Percentiles rank a stretch among this genome's conserved stretches.
These are phyloP conservation scores for Candida labiduridarum DNA, from an alignment of 1,139 yeast species.

Conservation along the genomic window DNA sequence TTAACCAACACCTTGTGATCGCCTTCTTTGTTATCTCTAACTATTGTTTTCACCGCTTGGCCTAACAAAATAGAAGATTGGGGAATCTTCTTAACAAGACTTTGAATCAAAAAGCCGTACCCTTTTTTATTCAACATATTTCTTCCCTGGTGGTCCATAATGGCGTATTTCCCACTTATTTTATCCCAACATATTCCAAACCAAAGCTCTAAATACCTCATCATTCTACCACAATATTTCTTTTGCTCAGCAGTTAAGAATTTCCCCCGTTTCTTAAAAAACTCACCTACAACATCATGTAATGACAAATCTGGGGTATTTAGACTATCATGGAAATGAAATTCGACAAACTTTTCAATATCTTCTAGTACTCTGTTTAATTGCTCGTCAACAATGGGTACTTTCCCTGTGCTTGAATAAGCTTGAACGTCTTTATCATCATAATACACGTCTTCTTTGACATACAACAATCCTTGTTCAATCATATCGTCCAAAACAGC, in stretches of 20 bases:
- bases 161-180: conserved; percentile 68
- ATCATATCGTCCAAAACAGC: conserved; percentile 43
- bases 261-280: conserved; percentile 46
- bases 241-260: conserved; percentile 56
- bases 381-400: conserved; percentile 31
- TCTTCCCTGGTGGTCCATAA: conserved; percentile 72
- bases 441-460: conserved; percentile 42
- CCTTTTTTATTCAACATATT: conserved; percentile 68
- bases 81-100: conserved; percentile 46
- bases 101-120: conserved; percentile 52
- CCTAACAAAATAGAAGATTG: conserved; percentile 39
- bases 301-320: conserved; percentile 54
- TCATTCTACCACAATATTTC: conserved; percentile 48
- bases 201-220: conserved; percentile 72
- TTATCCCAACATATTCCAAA: conserved; percentile 70
- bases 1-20: conserved; percentile 21
- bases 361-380: conserved; percentile 52
- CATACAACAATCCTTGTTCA: conserved; percentile 27
- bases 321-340: conserved; percentile 46
- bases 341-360: conserved; percentile 60
- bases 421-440: conserved; percentile 50
- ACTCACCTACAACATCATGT: conserved; percentile 47
- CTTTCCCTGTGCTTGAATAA: conserved; percentile 43
- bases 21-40: conserved; percentile 20
- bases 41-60: conserved; percentile 50